Evolutionary conservation across 2,329 filamentous ascomycete species (phyloP), one percentile per base, ranked within the genome.

Genomic region (Tolypocladium tundrense): DNA sequence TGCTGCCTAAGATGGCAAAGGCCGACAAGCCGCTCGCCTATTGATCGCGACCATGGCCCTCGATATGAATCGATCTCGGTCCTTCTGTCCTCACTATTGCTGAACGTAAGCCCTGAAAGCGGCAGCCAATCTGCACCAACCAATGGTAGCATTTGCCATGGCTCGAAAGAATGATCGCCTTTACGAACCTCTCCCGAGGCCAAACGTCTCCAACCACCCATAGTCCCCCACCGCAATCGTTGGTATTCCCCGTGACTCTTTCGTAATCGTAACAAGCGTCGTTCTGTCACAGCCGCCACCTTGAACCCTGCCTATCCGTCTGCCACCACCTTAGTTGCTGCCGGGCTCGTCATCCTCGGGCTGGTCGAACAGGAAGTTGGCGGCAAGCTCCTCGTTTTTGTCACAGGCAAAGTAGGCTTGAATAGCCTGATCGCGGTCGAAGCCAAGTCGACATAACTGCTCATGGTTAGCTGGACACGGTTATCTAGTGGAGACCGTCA

Each of bases 341-440:
- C 73, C 69, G 39, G 78, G 75, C 59, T 88, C 86, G 41, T 90
- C 87, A 53, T 97, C 92, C 61, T 96, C 91, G 11, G 92, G 92
- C 76, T 97, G 91, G 67, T 99, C 94, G 70, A 99, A 99, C 60
- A 99, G 80, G 75, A 97, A 97, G 76, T 99, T 99, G 63, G 94
- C 94, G 0, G 94, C 94, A 55, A 99, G 81, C 75, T 99, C 94
- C 76, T 99, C 94, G 73, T 99, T 97, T 83, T 97, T 99, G 75
- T 99, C 94, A 74, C 94, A 99, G 40, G 94, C 94, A 71, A 99
- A 99, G 77, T 97, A 99, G 33, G 94, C 94, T 76, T 99, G 93
- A 65, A 97, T 96, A 55, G 94, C 94, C 66, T 91, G 85, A 66
- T 97, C 91, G 60, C 92, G 87, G 67, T 93, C 86, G 72, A 99